A percentile compares a stretch with the other conserved stretches of the same genome.
Conservation (phyloP, 2,329 filamentous ascomycete species). For the Mycosphaerella sp. region DNA sequence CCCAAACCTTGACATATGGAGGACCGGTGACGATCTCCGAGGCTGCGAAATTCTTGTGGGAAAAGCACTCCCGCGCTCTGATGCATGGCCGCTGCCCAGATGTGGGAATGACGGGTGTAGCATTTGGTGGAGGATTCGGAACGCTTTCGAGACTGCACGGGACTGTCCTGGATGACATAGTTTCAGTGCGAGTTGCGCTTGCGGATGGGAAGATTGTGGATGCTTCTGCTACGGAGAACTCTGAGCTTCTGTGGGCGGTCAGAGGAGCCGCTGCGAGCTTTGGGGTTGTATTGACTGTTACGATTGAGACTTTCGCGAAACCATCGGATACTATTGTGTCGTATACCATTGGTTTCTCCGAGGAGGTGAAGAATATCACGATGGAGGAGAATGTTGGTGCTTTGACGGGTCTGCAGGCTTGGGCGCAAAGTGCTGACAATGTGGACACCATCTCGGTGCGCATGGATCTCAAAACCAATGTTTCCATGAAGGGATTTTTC, state of each 20-base stretch:
- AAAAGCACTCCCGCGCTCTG: neutral
- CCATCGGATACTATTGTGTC: neutral
- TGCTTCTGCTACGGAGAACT: conserved; percentile 29
- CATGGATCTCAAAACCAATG: neutral
- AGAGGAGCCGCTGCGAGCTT: conserved; percentile 22
- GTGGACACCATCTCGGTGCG: neutral
- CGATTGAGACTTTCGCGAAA: conserved; percentile 9
- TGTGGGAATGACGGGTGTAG: neutral
- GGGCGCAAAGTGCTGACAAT: neutral
- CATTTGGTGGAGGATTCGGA: neutral
- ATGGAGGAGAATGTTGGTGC: neutral
- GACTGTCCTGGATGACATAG: neutral
- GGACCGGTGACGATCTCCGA: neutral
- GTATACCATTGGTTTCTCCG: neutral
- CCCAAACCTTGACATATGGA: neutral
- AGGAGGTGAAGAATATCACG: neutral
- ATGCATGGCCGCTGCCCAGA: neutral
- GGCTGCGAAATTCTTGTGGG: neutral
- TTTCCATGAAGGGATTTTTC: neutral
- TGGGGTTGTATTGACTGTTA: conserved; percentile 22
- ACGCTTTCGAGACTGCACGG: neutral
- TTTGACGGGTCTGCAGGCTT: neutral
- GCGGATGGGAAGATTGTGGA: conserved; percentile 35
- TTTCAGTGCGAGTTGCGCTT: conserved; percentile 30
- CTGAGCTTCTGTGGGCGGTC: conserved; percentile 24